These are phyloP conservation scores for Beauveria bassiana DNA, from an alignment of 2,329 filamentous ascomycete genomes.

Conservation along the genomic window DNA sequence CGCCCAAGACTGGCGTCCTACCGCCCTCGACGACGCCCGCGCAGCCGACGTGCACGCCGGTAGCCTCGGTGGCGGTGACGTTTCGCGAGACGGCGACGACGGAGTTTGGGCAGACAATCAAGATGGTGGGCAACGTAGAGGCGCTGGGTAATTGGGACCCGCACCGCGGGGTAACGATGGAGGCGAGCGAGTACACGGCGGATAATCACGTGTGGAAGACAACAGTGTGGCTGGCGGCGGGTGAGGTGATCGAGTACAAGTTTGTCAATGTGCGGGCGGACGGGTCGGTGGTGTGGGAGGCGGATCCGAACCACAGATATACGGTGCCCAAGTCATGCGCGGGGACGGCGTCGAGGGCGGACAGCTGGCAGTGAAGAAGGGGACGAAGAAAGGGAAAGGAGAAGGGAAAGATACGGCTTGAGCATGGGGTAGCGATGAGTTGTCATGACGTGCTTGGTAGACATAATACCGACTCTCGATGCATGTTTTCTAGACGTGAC, in stretches of 20 bases:
- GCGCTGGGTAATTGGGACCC: conserved; percentile 58
- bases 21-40: conserved; percentile 14
- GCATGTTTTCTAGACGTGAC: too few relatives aligned
- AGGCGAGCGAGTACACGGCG: conserved; percentile 49
- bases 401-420: background rate
- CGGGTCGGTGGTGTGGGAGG: conserved; percentile 56
- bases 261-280: conserved; percentile 53
- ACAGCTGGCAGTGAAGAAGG: conserved; percentile 22
- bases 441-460: too few relatives aligned
- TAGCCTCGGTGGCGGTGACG: conserved; percentile 47
- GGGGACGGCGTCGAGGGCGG: conserved; percentile 20
- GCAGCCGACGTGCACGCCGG: conserved; percentile 26
- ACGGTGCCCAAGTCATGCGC: conserved; percentile 25
- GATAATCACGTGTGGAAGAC: conserved; percentile 54
- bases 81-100: conserved; percentile 55
- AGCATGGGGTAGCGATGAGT: background rate
- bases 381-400: background rate
- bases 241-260: conserved; percentile 57
- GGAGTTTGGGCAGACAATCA: conserved; percentile 54
- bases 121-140: conserved; percentile 51
- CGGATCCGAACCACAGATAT: conserved; percentile 42
- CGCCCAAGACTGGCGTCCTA: conserved; percentile 28
- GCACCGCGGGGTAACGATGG: conserved; percentile 45
- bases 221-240: conserved; percentile 46
- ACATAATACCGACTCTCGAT: too few relatives aligned